Base-by-base conservation (phyloP, 768 basidiomycete species). In the Tricholoma terreum region DNA sequence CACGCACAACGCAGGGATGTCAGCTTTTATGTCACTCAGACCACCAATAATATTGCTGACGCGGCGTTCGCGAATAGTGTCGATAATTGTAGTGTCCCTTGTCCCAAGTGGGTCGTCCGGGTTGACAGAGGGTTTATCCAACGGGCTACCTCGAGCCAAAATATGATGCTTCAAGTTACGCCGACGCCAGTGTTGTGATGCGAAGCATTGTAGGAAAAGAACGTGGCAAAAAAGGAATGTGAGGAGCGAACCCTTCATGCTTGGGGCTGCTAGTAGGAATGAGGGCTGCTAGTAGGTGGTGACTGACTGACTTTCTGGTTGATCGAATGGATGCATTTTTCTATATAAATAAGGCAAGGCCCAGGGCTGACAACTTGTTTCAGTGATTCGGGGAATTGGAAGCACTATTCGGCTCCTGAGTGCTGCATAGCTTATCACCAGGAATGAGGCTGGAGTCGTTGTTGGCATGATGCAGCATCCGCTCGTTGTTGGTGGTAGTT, bases 11-110 rank as follows among this genome's bases (percentile, higher is more conserved):
- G 52, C 54, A 42, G 63, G 31, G 8, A 66, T 64, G 55, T 63
- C 33, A 17, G 48, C 43, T 50, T 55, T 34, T 22, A 55, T 42
- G 17, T 49, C 34, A 14, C 24, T 38, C n/a, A 61, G 53, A n/a
- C 55, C 35, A 24, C 34, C 21, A 10, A 66, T 55, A 10, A 66
- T 66, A 35, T 58, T 50, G 5, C 30, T 43, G 11, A 64, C 35
- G 46, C 65, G 65, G 21, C 65, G 65, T 14, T 62, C 58, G 38
- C 50, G 54, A 30, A 64, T 61, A 19, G 42, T 51, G 33, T 48
- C 40, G 22, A 66, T 27, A 31, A 55, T 19, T 34, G 56, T 51
- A 22, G 58, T 33, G 43, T 71, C 70, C 11, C 74, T 73, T 59
- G 69, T 72, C 71, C 67, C 12, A 27, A 1, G 6, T 27, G 17